These are phyloP conservation scores for Leavenworthia alabamica DNA, from an alignment of 345 rosid species.

Conservation along the genomic window DNA sequence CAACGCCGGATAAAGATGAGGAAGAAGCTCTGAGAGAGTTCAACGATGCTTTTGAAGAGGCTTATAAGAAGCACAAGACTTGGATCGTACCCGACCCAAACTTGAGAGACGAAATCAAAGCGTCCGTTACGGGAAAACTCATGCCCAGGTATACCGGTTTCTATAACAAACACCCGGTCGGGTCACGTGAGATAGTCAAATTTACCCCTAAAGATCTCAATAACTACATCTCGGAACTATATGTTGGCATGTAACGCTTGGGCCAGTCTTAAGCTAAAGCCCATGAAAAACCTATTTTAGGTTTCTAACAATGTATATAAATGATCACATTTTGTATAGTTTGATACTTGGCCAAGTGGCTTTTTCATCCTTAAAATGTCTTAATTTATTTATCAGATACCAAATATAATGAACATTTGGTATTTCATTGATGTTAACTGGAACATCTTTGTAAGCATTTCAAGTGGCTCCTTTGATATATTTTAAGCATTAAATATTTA, in stretches of 20 bases:
- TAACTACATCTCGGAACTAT: conserved; percentile 48
- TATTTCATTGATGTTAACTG: neutral
- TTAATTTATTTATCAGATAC: neutral
- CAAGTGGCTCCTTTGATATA: neutral
- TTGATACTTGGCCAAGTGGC: neutral
- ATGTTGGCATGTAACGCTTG: neutral
- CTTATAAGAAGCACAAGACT: conserved; percentile 42
- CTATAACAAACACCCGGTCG: conserved; percentile 31
- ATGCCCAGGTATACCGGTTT: conserved; percentile 39
- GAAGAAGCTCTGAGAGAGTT: conserved; percentile 40
- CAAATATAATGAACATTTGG: neutral
- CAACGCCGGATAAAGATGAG: conserved; percentile 10
- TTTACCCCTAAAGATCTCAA: conserved; percentile 61
- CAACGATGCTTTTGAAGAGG: conserved; percentile 48
- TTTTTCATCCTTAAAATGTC: neutral
- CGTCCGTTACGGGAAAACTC: conserved; percentile 39
- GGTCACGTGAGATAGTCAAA: conserved; percentile 11
- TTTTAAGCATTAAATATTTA: no score
- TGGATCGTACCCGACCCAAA: conserved; percentile 58
- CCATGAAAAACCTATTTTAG: neutral
- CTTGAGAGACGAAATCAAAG: conserved; percentile 47
- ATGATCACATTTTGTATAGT: neutral
- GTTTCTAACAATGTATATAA: neutral
- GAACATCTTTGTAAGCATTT: neutral
- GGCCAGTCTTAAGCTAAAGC: no score